phyloP scores from a whole-genome alignment of 2,329 filamentous ascomycete genomes.

The Chrysoporthe austroafricana region DNA sequence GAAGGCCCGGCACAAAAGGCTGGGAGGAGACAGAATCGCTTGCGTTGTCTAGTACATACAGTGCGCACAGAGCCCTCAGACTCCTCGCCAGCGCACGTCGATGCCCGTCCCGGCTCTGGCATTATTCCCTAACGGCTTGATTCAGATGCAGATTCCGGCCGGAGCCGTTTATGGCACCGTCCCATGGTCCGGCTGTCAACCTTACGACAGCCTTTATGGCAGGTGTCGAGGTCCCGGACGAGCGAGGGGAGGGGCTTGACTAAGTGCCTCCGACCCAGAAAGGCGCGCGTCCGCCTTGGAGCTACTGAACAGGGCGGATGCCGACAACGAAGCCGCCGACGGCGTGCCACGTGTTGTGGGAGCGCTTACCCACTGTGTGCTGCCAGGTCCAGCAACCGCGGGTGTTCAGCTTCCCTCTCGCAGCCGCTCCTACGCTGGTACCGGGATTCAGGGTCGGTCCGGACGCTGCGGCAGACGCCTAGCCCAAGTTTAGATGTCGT shows the following conservation, averaged over 20 bases:
- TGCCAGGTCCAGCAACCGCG: conserved; percentile 38
- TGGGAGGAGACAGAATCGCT: no score
- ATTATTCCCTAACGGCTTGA: no score
- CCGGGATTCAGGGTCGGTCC: conserved; percentile 61
- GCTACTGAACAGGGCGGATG: conserved; percentile 45
- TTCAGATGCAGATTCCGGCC: no score
- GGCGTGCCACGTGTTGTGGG: conserved; percentile 28
- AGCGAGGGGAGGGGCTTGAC: not conserved
- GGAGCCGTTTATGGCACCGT: no score
- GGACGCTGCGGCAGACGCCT: conserved; percentile 62
- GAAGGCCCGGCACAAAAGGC: no score
- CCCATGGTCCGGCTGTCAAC: no score
- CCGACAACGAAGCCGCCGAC: conserved; percentile 32
- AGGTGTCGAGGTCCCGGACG: conserved; percentile 9
- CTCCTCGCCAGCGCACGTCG: no score
- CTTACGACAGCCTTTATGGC: conserved; percentile 4
- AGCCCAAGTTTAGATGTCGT: conserved; percentile 59
- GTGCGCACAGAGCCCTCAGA: no score
- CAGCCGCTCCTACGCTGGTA: conserved; percentile 42
- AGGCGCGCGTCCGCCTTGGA: conserved; percentile 5
- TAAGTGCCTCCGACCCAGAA: conserved; percentile 33
- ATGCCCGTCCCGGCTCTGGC: no score
- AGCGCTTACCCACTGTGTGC: conserved; percentile 21
- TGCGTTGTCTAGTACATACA: no score
- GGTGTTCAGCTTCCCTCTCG: conserved; percentile 54